phyloP scores from a whole-genome alignment of 2,329 filamentous ascomycete genomes.

The Penicillium sp. region DNA sequence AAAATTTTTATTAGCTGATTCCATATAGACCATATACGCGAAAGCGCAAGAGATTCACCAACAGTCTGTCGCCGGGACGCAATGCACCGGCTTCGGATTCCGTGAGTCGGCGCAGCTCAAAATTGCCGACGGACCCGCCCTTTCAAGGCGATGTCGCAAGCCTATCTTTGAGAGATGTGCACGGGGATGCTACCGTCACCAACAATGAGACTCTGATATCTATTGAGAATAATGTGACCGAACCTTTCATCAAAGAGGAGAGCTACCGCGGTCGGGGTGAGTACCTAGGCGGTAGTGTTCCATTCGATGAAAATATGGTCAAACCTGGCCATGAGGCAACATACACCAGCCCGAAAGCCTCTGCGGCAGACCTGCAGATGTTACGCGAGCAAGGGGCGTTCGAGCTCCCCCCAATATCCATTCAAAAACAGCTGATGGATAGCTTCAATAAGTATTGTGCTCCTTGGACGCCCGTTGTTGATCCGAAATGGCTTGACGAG shows the following conservation, averaged over 20 bases:
- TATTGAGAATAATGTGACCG: constrained; percentile 10
- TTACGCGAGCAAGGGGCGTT: constrained; percentile 26
- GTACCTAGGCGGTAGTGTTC: constrained; percentile 26
- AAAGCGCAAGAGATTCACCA: constrained; percentile 39
- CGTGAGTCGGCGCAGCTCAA: constrained; percentile 22
- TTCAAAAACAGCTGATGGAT: constrained; percentile 40
- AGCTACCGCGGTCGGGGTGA: constrained; percentile 29
- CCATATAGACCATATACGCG: constrained; percentile 26
- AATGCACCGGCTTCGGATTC: constrained; percentile 13
- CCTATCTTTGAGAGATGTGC: constrained; percentile 6
- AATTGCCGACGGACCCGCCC: constrained; percentile 13
- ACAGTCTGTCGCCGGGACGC: constrained; percentile 29
- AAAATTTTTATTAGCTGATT: background rate
- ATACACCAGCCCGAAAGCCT: constrained; percentile 21
- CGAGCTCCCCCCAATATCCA: constrained; percentile 23
- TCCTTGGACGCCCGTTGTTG: constrained; percentile 45
- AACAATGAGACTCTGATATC: background rate
- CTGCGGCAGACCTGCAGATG: constrained; percentile 23
- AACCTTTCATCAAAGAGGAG: constrained; percentile 25
- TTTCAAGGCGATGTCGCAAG: constrained; percentile 4
- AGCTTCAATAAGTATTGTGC: constrained; percentile 43
- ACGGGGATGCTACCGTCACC: background rate
- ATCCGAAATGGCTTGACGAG: constrained; percentile 41
- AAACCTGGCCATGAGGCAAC: constrained; percentile 26
- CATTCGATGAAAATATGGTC: constrained; percentile 31